Evolutionary conservation across 2,329 filamentous ascomycete genomes (phyloP), one percentile per base, ranked within the genome.

Genomic region (Colletotrichum sp.): DNA sequence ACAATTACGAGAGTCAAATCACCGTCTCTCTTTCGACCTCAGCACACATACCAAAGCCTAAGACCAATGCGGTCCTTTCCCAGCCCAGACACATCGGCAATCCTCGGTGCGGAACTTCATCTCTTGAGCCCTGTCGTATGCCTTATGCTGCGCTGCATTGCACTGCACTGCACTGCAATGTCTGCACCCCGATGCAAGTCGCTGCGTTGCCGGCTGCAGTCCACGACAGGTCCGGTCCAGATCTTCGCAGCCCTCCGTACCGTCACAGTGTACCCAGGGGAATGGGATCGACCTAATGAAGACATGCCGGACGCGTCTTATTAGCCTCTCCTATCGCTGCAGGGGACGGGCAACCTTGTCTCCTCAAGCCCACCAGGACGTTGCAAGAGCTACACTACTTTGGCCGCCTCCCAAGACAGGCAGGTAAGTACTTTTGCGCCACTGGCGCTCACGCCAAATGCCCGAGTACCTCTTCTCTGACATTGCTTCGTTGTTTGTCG

Each of bases 231-330:
- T 76, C 57, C 70, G 75, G 75, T 75, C 71, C 71, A 76, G 72
- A 76, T 76, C 75, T 71, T 68, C 63, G 70, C 70, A 65, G 70
- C 73, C 36, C 68, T 67, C 70, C 36, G 60, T 71, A 76, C 71
- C 62, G 66, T 71, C 66, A 59, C 75, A 74, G 76, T 77, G 75
- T 39, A 78, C 76, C 76, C 76, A 75, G 67, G 75, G 74, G 57
- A 52, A 75, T 77, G 76, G 76, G 75, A 78, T 76, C 66, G 65
- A n/a, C 75, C 75, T 77, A 71, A 71, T 57, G 68, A 66, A 71
- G 75, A 78, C 75, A 76, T 75, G 77, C 75, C 77, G 77, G 71
- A 72, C 75, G 57, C 77, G 66, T 78, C 77, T 76, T 76, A 75
- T 75, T 77, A 78, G 76, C 65, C 66, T 77, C 71, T 72, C 36